These are phyloP conservation scores for Telopea speciosissima DNA, from an alignment of 177 flowering plant species.

Conservation along the genomic window DNA sequence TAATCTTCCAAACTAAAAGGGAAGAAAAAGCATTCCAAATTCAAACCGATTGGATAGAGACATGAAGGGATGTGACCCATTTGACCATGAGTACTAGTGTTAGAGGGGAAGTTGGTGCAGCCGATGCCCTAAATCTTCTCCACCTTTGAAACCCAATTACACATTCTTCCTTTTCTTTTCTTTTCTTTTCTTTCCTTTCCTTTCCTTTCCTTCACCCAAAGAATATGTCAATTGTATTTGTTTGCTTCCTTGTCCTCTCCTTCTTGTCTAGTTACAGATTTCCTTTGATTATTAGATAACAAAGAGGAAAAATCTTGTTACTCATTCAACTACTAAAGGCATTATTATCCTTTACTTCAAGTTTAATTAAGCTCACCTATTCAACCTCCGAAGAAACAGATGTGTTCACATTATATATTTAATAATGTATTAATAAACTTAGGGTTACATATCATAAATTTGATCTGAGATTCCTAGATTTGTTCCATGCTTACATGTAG, in stretches of 20 bases:
- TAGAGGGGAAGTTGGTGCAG: constrained; percentile 50
- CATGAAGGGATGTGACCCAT: constrained; percentile 8
- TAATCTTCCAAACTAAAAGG: no score
- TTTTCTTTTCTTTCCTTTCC: no score
- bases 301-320: not conserved
- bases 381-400: no score
- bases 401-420: no score
- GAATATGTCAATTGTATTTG: not conserved
- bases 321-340: not conserved
- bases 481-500: no score
- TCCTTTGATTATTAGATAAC: not conserved
- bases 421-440: no score
- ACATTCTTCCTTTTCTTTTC: not conserved
- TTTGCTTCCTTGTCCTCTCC: not conserved
- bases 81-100: constrained; percentile 22
- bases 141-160: constrained; percentile 20
- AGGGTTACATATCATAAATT: no score
- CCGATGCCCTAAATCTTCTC: constrained; percentile 27
- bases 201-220: not conserved
- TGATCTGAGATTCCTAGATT: no score
- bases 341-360: not conserved
- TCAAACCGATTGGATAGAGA: not conserved
- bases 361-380: not conserved
- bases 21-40: not conserved
- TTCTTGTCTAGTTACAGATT: not conserved